Evolutionary conservation across 441 rosid genomes (phyloP), one percentile per base, ranked within the genome.

Genomic region (Daphne laureola): DNA sequence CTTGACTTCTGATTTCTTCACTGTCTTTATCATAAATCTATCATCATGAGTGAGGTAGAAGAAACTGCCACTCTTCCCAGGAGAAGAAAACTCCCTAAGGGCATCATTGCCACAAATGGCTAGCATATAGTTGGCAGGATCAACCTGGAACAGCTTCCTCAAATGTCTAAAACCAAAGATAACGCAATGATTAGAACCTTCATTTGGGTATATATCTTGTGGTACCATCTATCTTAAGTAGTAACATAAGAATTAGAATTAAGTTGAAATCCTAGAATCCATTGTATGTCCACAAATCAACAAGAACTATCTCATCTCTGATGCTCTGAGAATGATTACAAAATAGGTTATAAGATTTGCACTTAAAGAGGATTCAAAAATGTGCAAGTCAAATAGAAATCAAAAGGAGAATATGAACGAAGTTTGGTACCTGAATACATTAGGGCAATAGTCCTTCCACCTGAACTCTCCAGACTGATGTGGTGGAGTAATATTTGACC

Each of bases 401-500:
- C 4, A 15, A 53, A 48, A 53, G 2, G 5, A 27, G 40, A 14
- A 42, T 8, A 4, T 2, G 31, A 15, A 14, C 12, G 41, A 49
- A 53, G 38, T 5, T 14, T 13, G 35, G 35, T 58, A 75, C 84
- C 81, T 71, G 63, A 78, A 78, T 43, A 78, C 84, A 54, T 68
- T 18, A 17, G 84, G 81, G 41, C 84, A 78, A 43, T 78, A 78
- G 51, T 78, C 84, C 66, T 78, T 78, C 84, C 84, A 78, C 41
- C 74, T 67, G 49, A 78, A 78, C 31, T 79, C 81, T 18, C 45
- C 60, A 0, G 81, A 73, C n/a, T 45, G 65, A 76, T 76, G 84
- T 2, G 81, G 79, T 5, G 77, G 84, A 7, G 84, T 79, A 43
- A 52, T 66, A 56, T 75, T 78, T 11, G 84, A 78, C 4, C 84